These are phyloP conservation scores for Magnusiomyces sp. DNA, from an alignment of 1,139 yeast species.

Conservation along the genomic window DNA sequence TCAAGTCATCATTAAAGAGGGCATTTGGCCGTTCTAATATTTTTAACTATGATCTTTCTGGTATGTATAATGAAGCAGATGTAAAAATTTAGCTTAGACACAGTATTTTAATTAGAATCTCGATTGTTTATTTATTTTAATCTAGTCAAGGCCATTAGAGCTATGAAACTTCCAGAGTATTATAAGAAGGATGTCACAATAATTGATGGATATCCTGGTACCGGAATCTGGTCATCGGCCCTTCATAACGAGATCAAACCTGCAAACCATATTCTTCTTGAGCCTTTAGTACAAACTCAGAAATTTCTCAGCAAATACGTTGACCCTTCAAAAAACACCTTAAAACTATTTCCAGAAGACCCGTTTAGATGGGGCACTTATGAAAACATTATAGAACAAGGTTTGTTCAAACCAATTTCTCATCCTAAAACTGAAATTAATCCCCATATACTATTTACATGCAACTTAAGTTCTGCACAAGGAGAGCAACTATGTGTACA, in stretches of 20 bases:
- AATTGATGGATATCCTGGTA: conserved; percentile 58
- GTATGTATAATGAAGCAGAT: conserved; percentile 8
- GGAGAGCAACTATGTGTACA: conserved; percentile 72
- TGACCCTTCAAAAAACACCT: conserved; percentile 14
- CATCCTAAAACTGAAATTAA: conserved; percentile 44
- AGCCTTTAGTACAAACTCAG: conserved; percentile 38
- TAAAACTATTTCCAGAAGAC: conserved; percentile 28
- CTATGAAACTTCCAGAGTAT: conserved; percentile 27
- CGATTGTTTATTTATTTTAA: background rate
- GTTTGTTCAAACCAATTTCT: conserved; percentile 35
- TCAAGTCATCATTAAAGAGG: conserved; percentile 14
- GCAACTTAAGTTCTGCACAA: conserved; percentile 48
- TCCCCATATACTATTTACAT: conserved; percentile 54
- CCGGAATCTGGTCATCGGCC: conserved; percentile 38
- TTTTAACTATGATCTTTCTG: conserved; percentile 18
- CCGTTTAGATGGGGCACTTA: conserved; percentile 66
- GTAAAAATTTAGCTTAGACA: too few relatives aligned
- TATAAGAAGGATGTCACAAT: conserved; percentile 41
- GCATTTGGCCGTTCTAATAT: conserved; percentile 21
- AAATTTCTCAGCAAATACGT: conserved; percentile 18
- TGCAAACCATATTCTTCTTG: conserved; percentile 50
- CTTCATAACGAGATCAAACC: conserved; percentile 53
- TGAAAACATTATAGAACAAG: conserved; percentile 36
- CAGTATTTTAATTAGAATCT: too few relatives aligned
- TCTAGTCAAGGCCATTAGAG: conserved; percentile 13